These are phyloP conservation scores for Leishmania major DNA, from an alignment of 208 protist species.

Conservation along the genomic window DNA sequence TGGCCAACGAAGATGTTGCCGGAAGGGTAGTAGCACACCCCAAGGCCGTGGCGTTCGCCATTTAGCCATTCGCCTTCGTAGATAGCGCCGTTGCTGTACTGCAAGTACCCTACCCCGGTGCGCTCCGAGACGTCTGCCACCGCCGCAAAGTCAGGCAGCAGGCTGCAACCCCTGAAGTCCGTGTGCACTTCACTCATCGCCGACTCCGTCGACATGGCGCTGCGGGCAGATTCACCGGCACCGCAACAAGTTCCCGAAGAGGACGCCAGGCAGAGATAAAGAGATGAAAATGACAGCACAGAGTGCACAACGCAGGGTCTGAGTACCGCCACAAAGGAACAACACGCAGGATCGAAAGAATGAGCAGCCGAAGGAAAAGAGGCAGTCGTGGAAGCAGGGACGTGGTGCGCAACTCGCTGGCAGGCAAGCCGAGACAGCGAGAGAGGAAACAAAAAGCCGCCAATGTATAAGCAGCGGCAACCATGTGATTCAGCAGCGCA, in stretches of 20 bases:
- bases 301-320: not conserved
- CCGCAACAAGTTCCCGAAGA: too few species aligned
- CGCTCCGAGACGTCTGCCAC: conserved; percentile 20
- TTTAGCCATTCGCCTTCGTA: conserved; percentile 59
- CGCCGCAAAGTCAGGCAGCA: conserved; percentile 13
- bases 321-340: not conserved
- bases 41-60: conserved; percentile 57
- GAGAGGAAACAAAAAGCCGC: not conserved
- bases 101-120: conserved; percentile 24
- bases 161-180: conserved; percentile 22
- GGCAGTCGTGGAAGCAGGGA: not conserved
- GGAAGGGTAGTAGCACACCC: conserved; percentile 59
- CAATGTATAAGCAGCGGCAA: not conserved
- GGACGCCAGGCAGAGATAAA: not conserved
- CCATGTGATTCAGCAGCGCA: too few species aligned
- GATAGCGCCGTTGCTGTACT: conserved; percentile 48
- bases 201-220: conserved; percentile 3
- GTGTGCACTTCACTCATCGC: not conserved
- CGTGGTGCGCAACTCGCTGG: not conserved
- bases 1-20: conserved; percentile 69
- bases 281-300: not conserved
- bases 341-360: not conserved
- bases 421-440: not conserved
- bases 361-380: not conserved
- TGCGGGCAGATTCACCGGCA: not conserved